A percentile compares a stretch with the other conserved stretches of the same genome.
Conservation (phyloP, 23 red algal genomes). For the Gracilaria domingensis region DNA sequence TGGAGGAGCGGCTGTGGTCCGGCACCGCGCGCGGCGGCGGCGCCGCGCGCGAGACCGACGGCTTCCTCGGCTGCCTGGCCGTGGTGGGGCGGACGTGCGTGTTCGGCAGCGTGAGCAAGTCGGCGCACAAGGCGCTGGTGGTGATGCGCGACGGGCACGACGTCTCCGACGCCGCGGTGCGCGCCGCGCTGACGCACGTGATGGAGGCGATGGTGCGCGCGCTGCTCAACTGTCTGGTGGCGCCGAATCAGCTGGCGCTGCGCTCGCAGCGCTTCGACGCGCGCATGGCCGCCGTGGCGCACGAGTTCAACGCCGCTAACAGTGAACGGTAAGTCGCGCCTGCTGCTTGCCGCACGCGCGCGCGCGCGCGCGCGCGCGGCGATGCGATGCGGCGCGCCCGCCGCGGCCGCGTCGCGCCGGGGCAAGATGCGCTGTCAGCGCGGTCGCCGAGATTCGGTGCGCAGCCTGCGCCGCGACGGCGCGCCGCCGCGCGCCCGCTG, state of each 20-base stretch:
- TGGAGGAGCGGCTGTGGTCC: conserved; percentile 63
- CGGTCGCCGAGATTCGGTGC: too few species aligned
- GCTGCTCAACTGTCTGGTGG: conserved; percentile 43
- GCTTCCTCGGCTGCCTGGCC: conserved; percentile 76
- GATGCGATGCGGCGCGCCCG: too few species aligned
- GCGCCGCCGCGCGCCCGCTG: too few species aligned
- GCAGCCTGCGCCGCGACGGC: too few species aligned
- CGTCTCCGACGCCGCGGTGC: conserved; percentile 30
- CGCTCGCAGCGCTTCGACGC: not conserved
- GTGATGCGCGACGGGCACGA: conserved; percentile 35
- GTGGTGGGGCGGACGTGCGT: conserved; percentile 63
- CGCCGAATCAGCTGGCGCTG: not conserved
- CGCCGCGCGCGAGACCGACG: not conserved
- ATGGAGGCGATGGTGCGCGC: conserved; percentile 33
- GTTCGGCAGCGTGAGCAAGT: conserved; percentile 68
- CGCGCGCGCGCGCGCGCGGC: too few species aligned
- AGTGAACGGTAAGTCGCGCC: not conserved
- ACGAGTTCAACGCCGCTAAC: not conserved
- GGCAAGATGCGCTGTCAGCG: not conserved
- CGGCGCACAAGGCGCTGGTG: conserved; percentile 54
- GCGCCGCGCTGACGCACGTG: conserved; percentile 20
- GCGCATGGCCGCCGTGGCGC: not conserved
- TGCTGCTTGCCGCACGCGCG: too few species aligned
- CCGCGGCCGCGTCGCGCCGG: too few species aligned
- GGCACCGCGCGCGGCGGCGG: not conserved